phyloP scores from a whole-genome alignment of 495 filamentous ascomycete genomes.

The Daldinia vernicosa region DNA sequence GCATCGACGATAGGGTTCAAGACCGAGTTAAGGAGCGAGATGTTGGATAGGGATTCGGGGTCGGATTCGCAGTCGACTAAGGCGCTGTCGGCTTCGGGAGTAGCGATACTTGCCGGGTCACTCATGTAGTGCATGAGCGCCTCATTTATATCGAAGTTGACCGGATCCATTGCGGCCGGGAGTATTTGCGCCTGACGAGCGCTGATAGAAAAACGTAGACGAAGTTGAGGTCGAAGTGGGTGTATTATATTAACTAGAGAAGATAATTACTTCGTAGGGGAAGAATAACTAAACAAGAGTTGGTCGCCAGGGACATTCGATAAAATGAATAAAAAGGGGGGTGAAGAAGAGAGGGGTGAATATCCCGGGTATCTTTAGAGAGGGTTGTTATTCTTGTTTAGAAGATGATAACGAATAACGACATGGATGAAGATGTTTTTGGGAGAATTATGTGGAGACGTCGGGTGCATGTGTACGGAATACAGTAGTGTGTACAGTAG shows the following conservation, averaged over 20 bases:
- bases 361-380: conserved; percentile 15
- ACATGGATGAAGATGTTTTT: not conserved
- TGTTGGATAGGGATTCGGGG: conserved; percentile 80
- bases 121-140: conserved; percentile 94
- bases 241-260: not conserved
- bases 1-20: conserved; percentile 94
- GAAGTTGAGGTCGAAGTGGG: not conserved
- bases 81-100: conserved; percentile 84
- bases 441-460: not conserved
- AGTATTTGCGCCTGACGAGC: conserved; percentile 33
- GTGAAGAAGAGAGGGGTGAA: conserved; percentile 12
- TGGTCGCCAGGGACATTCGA: conserved; percentile 1
- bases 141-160: conserved; percentile 93
- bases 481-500: no score
- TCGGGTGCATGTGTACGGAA: no score
- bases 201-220: conserved; percentile 6
- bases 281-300: not conserved
- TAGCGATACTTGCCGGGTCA: conserved; percentile 83
- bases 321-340: conserved; percentile 3
- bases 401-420: not conserved
- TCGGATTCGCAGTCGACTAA: conserved; percentile 92
- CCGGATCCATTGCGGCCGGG: conserved; percentile 71
- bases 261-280: conserved; percentile 4
- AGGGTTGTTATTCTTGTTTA: not conserved
- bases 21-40: conserved; percentile 78